Base-by-base conservation (phyloP, 192 early-diverging fungal genomes). In the Linnemannia hyalina region DNA sequence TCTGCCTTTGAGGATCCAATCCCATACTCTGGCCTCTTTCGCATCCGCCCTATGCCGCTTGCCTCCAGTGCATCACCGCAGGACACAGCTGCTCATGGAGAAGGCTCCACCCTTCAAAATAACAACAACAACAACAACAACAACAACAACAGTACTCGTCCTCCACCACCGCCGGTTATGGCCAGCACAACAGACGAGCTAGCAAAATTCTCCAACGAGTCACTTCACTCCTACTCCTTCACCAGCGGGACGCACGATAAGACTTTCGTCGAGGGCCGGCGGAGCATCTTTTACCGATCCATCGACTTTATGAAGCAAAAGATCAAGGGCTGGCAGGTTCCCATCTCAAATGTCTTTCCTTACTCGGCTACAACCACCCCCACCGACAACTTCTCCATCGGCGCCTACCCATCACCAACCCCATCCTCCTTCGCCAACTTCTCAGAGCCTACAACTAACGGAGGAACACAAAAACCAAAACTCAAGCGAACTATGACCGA, bases 301-400 rank as follows among this genome's bases (percentile, higher is more conserved):
- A 90, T 91, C 40, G 90, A 90, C 73, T 91, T 89, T 80, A 91
- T 91, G 90, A 91, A 89, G 79, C 85, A 81, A 77, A 91, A 90
- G 82, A 68, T 91, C 75, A 89, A 90, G 68, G 90, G 90, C 57
- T 91, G 90, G 90, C 85, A 85, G 68, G 80, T 89, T 5, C 85
- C 89, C 65, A 86, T 82, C 44, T 82, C 79, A 49, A 81, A 82
- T 44, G 79, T 74, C 71, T 84, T 78, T 60, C 77, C 82, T 47
- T 47, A 74, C 73, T 85, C 77, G 0, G 70, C 82, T 60, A 68
- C 76, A 36, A 76, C 83, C 41, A 80, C 85, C 11, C 75, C 77
- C 16, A 77, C 74, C 7, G 80, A 80, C 29, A 8, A 68, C 63
- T 72, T 84, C 29, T 75, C 80, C 42, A 80, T 88, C 3, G 87